Evolutionary conservation across 2,329 filamentous ascomycete species (phyloP), one percentile per base, ranked within the genome.

Genomic region (Penicillium rolfsii): DNA sequence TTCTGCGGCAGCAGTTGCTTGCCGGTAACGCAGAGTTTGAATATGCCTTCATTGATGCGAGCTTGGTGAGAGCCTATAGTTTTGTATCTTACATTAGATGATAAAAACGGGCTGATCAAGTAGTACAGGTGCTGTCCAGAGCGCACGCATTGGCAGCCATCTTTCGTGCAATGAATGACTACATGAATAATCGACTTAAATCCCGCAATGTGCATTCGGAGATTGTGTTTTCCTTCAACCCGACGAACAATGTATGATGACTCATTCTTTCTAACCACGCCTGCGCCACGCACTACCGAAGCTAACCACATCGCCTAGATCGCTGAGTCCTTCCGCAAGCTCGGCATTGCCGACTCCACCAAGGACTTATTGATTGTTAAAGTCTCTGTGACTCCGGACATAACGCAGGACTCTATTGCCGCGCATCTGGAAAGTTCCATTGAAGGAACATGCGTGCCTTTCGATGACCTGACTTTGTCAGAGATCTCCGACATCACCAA

Each of bases 41-140:
- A 77, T 98, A 98, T 81, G 93, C 93, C 36, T 90, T 99, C 67
- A 85, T 99, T 50, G 94, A 99, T 78, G 93, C 93, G 22, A 87
- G 86, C 49, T 86, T 91, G 75, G 89, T 93, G 45, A 58, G 55
- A 46, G 49, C 8, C 38, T 28, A 33, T 30, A 33, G 35, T 26
- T 56, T 40, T 5, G 24, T 28, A 41, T 19, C 16, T 36, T 5
- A 53, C 33, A 14, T 40, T 19, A 45, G 53, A 14, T n/a, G 55
- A 55, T 9, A 59, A 43, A n/a, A n/a, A 62, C 52, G 62, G 26
- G 26, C 48, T 61, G 4, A 64, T 66, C 38, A 62, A 28, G 40
- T 1, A 41, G 6, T 46, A 56, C 61, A 91, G 89, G 81, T 96
- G 59, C 76, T 93, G 26, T 93, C 91, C 1, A 83, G 88, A 35